These are phyloP conservation scores for Phaseolus lunatus DNA, from an alignment of 306 rosid genomes.

Conservation along the genomic window DNA sequence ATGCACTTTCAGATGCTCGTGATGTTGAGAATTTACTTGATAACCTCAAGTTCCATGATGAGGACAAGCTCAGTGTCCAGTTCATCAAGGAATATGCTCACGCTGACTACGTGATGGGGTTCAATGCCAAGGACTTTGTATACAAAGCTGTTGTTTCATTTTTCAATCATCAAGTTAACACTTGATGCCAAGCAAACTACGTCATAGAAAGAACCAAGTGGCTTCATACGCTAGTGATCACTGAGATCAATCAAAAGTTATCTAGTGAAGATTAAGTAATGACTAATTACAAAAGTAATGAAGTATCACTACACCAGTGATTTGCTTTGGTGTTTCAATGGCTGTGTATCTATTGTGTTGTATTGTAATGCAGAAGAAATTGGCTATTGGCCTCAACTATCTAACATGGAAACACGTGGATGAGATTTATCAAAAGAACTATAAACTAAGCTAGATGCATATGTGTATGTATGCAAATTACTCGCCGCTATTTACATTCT, in stretches of 20 bases:
- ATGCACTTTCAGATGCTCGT: slow-evolving; percentile 72
- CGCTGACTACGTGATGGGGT: slow-evolving; percentile 76
- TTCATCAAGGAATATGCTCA: slow-evolving; percentile 77
- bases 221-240: background rate
- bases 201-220: slow-evolving; percentile 1
- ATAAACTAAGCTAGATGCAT: background rate
- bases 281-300: slow-evolving; percentile 24
- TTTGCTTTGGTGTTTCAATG: background rate
- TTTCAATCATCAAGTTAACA: slow-evolving; percentile 54
- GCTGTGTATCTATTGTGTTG: background rate
- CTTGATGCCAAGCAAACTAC: slow-evolving; percentile 24
- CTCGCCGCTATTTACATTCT: background rate
- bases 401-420: background rate
- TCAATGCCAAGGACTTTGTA: slow-evolving; percentile 74
- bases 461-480: background rate
- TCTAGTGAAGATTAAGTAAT: slow-evolving; percentile 7
- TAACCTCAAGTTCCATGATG: slow-evolving; percentile 63
- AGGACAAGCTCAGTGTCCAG: slow-evolving; percentile 63
- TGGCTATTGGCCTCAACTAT: background rate
- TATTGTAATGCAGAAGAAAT: background rate
- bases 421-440: slow-evolving; percentile 2
- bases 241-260: slow-evolving; percentile 20
- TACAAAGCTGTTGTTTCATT: slow-evolving; percentile 63
- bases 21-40: slow-evolving; percentile 76
- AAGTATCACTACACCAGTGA: background rate